These are phyloP conservation scores for Colletotrichum sp. DNA, from an alignment of 2,329 filamentous ascomycete genomes.

Conservation along the genomic window DNA sequence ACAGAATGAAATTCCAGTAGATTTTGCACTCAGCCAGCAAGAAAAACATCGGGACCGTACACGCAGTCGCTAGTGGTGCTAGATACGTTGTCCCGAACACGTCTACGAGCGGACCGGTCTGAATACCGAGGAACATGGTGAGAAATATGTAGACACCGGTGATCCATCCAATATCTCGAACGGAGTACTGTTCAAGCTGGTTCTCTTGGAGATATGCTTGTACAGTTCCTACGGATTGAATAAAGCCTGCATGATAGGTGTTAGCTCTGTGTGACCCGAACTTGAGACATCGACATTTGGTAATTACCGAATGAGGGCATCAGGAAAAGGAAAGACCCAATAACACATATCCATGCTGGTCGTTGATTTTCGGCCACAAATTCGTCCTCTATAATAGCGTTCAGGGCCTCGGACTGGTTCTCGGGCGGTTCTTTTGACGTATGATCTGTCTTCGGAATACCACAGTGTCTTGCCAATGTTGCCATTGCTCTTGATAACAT, in stretches of 20 bases:
- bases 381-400: not conserved
- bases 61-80: slow-evolving; percentile 36
- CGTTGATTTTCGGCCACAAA: not conserved
- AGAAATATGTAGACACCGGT: slow-evolving; percentile 49
- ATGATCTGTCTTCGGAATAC: not conserved
- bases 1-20: slow-evolving; percentile 54
- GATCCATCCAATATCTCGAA: slow-evolving; percentile 54
- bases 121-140: slow-evolving; percentile 48
- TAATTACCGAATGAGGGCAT: slow-evolving; percentile 8
- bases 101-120: slow-evolving; percentile 54
- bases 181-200: slow-evolving; percentile 44
- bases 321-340: not conserved
- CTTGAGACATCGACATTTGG: not conserved
- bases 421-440: not conserved
- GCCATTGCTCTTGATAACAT: not conserved
- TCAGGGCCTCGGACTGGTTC: not conserved
- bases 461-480: not conserved
- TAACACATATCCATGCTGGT: slow-evolving; percentile 4
- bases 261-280: not conserved
- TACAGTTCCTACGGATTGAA: slow-evolving; percentile 49
- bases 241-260: slow-evolving; percentile 40
- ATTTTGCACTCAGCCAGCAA: slow-evolving; percentile 48
- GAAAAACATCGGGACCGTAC: slow-evolving; percentile 44
- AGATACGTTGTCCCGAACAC: slow-evolving; percentile 47
- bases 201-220: slow-evolving; percentile 50